These are phyloP conservation scores for Iris pallida DNA, from an alignment of 116 monocot species.

Conservation along the genomic window DNA sequence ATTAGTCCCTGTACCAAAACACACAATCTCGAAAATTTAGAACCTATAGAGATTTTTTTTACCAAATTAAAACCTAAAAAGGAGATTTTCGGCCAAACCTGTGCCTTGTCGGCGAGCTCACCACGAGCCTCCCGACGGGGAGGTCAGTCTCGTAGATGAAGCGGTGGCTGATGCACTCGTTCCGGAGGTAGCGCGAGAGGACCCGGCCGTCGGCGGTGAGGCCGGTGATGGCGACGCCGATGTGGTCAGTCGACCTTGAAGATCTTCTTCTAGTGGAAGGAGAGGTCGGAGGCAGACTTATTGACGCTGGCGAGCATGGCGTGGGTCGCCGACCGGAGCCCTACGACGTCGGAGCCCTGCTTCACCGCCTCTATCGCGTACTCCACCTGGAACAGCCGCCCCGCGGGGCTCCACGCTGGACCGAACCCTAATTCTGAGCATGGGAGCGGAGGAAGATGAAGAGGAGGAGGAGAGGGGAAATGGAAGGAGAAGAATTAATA, in stretches of 20 bases:
- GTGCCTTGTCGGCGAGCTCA: conserved; percentile 95
- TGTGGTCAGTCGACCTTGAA: conserved; percentile 93
- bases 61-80: not conserved
- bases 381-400: conserved; percentile 92
- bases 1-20: conserved; percentile 28
- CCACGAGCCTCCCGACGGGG: conserved; percentile 74
- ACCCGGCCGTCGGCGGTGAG: conserved; percentile 97
- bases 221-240: conserved; percentile 94
- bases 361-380: conserved; percentile 97
- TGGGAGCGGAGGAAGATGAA: too few relatives aligned
- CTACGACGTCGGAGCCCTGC: conserved; percentile 81
- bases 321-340: conserved; percentile 71
- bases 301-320: conserved; percentile 80
- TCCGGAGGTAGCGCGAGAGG: conserved; percentile 74
- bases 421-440: too few relatives aligned
- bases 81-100: conserved; percentile 21
- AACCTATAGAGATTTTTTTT: not conserved
- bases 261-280: conserved; percentile 91
- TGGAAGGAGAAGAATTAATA: too few relatives aligned
- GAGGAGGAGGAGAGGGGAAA: too few relatives aligned
- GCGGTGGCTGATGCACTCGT: conserved; percentile 95
- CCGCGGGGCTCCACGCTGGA: conserved; percentile 97
- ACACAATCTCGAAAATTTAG: conserved; percentile 1
- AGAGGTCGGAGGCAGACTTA: conserved; percentile 91
- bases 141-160: conserved; percentile 93